phyloP scores from a whole-genome alignment of 140 eudicot species.

The Oenanthe javanica region DNA sequence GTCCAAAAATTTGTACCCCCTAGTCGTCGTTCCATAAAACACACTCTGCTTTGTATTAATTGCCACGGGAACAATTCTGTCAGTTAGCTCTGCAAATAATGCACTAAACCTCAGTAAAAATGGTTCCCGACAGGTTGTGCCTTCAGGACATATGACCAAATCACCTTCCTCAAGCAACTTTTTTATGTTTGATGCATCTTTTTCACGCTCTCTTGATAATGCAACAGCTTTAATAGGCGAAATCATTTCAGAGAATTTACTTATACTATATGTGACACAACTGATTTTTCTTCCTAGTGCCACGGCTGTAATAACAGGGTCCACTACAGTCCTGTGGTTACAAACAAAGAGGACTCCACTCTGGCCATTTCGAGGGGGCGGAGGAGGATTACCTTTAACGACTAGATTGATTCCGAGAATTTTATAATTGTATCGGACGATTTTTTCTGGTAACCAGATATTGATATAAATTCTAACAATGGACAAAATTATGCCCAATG shows the following conservation, averaged over 20 bases:
- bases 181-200: slow-evolving; percentile 47
- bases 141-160: slow-evolving; percentile 69
- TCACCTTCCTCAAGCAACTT: slow-evolving; percentile 45
- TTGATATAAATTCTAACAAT: slow-evolving; percentile 36
- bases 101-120: slow-evolving; percentile 60
- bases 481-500: slow-evolving; percentile 47
- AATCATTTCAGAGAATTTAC: slow-evolving; percentile 41
- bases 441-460: slow-evolving; percentile 31
- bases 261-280: slow-evolving; percentile 54
- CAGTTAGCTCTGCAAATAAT: slow-evolving; percentile 60
- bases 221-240: slow-evolving; percentile 53
- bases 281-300: slow-evolving; percentile 52
- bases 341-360: slow-evolving; percentile 57
- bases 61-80: slow-evolving; percentile 74
- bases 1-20: slow-evolving; percentile 64
- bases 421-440: slow-evolving; percentile 32
- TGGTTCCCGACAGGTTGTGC: slow-evolving; percentile 67
- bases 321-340: slow-evolving; percentile 55
- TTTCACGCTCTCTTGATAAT: slow-evolving; percentile 56
- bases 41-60: slow-evolving; percentile 35
- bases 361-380: slow-evolving; percentile 25
- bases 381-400: slow-evolving; percentile 58
- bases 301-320: slow-evolving; percentile 47
- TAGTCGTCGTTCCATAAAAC: slow-evolving; percentile 58
- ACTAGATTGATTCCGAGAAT: slow-evolving; percentile 39